Base-by-base conservation (phyloP, 305 asterid genomes). In the Fraxinus floribunda region DNA sequence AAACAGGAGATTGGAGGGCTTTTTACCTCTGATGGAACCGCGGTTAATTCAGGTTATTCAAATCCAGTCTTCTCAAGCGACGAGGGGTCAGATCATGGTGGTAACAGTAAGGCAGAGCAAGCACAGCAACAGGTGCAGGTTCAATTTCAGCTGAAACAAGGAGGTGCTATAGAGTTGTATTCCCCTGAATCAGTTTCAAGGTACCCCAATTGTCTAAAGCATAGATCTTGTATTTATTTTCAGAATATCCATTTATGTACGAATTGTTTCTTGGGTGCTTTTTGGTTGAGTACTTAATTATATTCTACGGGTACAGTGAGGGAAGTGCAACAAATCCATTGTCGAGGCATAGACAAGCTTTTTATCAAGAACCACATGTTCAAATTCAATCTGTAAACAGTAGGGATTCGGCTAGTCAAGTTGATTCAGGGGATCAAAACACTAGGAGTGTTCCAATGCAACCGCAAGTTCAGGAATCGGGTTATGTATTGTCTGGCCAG, bases 181-280 rank as follows among this genome's bases (percentile, higher is more conserved):
- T 89, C 90, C 16, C 89, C 88, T 36, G 88, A 80, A 82, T 84
- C 88, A 79, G 89, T 89, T 75, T 87, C 90, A 81, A 87, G 92
- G 92, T 89, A 81, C 75, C 16, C 20, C 24, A 64, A 52, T 4
- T 73, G 44, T 15, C 75, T 20, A 32, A 30, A 49, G 39, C 11
- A 80, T 16, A 35, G 10, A 7, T 35, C 72, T 60, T 49, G 71
- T 15, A 30, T 73, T 49, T 41, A 46, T 9, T 52, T 30, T 6
- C 7, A 11, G 66, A 62, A 6, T 83, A 41, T 41, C 1, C 4
- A 41, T 10, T 10, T 41, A 10, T 41, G 52, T 41, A 41, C 4
- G 15, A 41, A 10, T 41, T 41, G 52, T 41, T 41, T 41, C 52
- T 41, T 10, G 4, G 10, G 52, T 41, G 52, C 52, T 10, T 10